These are phyloP conservation scores for Solanum ossicruentum DNA, from an alignment of 257 asterid genomes.

Conservation along the genomic window DNA sequence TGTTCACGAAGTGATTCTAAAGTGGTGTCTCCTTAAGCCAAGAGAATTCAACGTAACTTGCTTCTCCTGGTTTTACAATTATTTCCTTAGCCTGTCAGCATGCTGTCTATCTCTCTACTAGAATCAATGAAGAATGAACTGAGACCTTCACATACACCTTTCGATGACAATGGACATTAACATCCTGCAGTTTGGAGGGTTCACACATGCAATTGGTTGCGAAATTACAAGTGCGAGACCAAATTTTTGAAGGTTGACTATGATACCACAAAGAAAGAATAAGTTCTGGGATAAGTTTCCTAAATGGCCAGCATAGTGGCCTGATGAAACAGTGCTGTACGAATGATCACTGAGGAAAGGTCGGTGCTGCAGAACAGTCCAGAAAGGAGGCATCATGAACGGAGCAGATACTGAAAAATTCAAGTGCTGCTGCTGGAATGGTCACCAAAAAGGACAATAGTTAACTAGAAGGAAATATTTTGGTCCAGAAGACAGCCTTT, in stretches of 20 bases:
- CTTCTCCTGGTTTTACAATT: background rate
- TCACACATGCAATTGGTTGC: background rate
- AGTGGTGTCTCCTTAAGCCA: background rate
- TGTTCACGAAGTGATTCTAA: background rate
- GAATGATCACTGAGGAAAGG: background rate
- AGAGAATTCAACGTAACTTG: background rate
- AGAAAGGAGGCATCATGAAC: background rate
- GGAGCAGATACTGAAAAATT: background rate
- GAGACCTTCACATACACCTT: background rate
- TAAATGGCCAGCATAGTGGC: background rate
- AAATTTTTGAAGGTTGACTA: background rate
- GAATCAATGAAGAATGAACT: background rate
- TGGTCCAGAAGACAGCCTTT: background rate
- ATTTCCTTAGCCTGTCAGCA: background rate
- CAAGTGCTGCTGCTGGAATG: background rate
- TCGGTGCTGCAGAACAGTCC: background rate
- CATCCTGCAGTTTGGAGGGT: background rate
- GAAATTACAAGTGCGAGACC: background rate
- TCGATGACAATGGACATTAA: background rate
- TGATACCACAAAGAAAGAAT: background rate
- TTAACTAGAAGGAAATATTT: background rate
- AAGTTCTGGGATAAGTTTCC: background rate
- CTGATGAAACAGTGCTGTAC: background rate
- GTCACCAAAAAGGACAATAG: background rate
- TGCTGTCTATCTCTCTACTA: background rate